Percentiles rank a stretch among this genome's conserved stretches.
Conservation (phyloP, 2,329 filamentous ascomycete genomes). For the Hypoxylon sp. region DNA sequence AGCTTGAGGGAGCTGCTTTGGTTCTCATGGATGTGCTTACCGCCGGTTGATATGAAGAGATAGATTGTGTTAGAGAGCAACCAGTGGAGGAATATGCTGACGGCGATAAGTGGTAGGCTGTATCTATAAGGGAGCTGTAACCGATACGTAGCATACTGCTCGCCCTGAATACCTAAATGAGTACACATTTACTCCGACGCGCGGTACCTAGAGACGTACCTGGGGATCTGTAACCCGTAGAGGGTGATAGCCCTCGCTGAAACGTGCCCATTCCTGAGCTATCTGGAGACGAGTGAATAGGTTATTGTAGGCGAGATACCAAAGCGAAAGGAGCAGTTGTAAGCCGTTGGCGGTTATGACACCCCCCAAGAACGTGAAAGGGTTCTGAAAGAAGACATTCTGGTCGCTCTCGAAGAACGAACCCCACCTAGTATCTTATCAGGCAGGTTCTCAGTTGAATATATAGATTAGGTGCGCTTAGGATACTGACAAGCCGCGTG, state of each 20-base stretch:
- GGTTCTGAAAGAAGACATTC: conserved; percentile 27
- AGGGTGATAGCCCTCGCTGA: conserved; percentile 49
- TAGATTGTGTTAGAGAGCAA: conserved; percentile 14
- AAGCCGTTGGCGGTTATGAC: conserved; percentile 56
- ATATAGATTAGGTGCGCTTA: too few species aligned
- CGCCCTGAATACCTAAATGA: conserved; percentile 41
- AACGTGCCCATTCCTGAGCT: conserved; percentile 60
- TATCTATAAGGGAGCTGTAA: conserved; percentile 49
- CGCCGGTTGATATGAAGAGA: conserved; percentile 9
- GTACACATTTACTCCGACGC: background rate
- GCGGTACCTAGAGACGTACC: conserved; percentile 11
- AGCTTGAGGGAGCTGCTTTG: conserved; percentile 4
- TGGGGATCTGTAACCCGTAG: conserved; percentile 57
- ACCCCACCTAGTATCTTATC: background rate
- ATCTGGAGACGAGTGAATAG: conserved; percentile 61
- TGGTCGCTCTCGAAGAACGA: conserved; percentile 36
- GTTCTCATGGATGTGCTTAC: background rate
- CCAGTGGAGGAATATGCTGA: conserved; percentile 36
- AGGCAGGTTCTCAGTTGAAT: background rate
- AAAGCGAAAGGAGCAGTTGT: conserved; percentile 59
- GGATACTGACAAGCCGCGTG: background rate
- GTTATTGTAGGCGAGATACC: conserved; percentile 60
- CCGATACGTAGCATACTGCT: conserved; percentile 46
- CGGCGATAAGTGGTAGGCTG: conserved; percentile 43
- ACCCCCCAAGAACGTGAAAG: conserved; percentile 32